Evolutionary conservation across 208 protist genomes (phyloP).

Genomic region (Trypanosoma theileri): DNA sequence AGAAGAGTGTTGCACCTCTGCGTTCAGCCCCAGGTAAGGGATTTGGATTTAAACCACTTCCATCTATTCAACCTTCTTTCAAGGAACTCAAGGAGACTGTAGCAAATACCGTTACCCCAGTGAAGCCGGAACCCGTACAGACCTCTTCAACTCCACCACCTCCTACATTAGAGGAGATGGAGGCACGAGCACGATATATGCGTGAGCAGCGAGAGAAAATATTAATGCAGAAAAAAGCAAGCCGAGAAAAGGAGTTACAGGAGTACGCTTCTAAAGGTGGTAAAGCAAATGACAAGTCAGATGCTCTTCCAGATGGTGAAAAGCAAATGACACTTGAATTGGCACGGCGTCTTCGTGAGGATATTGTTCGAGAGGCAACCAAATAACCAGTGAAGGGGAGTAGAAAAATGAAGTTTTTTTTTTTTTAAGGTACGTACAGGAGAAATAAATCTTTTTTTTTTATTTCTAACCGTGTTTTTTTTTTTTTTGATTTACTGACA

Average conservation of each 20-base stretch:
- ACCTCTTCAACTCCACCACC: neutral
- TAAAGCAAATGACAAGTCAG: conserved; percentile 3
- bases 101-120: conserved; percentile 9
- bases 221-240: conserved; percentile 69
- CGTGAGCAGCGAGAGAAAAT: conserved; percentile 82
- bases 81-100: conserved; percentile 33
- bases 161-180: conserved; percentile 66
- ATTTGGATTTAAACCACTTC: conserved; percentile 38
- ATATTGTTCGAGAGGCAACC: conserved; percentile 65
- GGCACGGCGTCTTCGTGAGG: conserved; percentile 77
- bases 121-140: neutral
- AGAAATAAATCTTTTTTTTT: neutral
- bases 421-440: neutral
- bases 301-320: conserved; percentile 22
- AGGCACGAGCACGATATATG: conserved; percentile 76
- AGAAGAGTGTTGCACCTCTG: conserved; percentile 8
- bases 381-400: conserved; percentile 35
- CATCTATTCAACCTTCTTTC: conserved; percentile 48
- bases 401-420: conserved; percentile 10
- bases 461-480: too few species aligned
- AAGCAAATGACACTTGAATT: conserved; percentile 81
- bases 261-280: conserved; percentile 38
- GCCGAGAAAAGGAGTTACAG: conserved; percentile 66
- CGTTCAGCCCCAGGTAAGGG: conserved; percentile 15
- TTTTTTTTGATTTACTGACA: too few species aligned